A percentile compares a stretch with the other conserved stretches of the same genome.
phyloP scores from a whole-genome alignment of 1,139 yeast species.

The Blastobotrys persicus region DNA sequence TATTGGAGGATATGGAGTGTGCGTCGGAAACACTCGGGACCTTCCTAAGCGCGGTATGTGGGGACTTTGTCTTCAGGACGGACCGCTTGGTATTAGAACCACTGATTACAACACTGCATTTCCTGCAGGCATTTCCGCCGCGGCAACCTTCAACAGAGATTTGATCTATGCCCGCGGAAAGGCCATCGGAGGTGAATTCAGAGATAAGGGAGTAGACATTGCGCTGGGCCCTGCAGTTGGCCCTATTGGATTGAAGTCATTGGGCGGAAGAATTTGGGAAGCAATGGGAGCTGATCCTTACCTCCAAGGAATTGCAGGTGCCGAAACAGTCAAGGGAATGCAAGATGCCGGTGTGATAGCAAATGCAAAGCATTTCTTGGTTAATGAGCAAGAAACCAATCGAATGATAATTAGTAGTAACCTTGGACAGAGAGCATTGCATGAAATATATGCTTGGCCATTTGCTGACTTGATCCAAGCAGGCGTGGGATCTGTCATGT shows the following conservation, averaged over 20 bases:
- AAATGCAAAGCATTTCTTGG: constrained; percentile 53
- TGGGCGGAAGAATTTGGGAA: constrained; percentile 67
- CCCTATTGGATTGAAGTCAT: constrained; percentile 60
- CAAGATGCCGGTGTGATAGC: constrained; percentile 61
- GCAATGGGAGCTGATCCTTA: constrained; percentile 65
- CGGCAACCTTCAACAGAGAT: constrained; percentile 55
- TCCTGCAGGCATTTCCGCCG: constrained; percentile 60
- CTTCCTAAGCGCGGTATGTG: constrained; percentile 53
- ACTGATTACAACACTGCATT: constrained; percentile 58
- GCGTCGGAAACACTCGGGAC: constrained; percentile 62
- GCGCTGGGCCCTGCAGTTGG: constrained; percentile 62
- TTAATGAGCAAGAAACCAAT: constrained; percentile 56
- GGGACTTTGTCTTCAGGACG: constrained; percentile 61
- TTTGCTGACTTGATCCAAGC: constrained; percentile 62
- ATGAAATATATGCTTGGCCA: constrained; percentile 64
- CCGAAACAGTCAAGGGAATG: constrained; percentile 53
- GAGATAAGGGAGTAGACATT: constrained; percentile 56
- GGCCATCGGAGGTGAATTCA: constrained; percentile 57
- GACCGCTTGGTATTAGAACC: constrained; percentile 59
- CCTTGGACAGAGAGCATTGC: constrained; percentile 61
- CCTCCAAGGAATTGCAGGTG: constrained; percentile 57
- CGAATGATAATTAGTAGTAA: constrained; percentile 34
- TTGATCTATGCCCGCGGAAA: constrained; percentile 53
- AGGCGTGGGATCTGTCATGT: constrained; percentile 62
- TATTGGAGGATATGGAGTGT: constrained; percentile 61